phyloP scores from a whole-genome alignment of 192 early-diverging fungal species.

The Entomortierella beljakovae region DNA sequence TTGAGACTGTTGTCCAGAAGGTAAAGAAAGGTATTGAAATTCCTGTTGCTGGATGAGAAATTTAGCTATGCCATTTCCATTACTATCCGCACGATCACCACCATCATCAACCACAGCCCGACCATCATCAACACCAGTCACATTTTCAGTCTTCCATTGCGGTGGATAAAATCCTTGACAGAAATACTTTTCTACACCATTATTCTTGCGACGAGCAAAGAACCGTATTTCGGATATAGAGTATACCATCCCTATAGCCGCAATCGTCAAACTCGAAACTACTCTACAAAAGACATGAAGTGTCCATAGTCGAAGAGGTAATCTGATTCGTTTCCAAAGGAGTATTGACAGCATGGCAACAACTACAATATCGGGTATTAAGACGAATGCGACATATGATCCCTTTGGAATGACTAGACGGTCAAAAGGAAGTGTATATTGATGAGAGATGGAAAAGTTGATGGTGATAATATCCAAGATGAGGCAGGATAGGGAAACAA shows the following conservation, averaged over 20 bases:
- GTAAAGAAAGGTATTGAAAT: neutral
- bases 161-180: no score
- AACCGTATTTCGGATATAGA: neutral
- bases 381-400: neutral
- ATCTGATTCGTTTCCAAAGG: slow-evolving; percentile 5
- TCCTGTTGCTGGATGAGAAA: neutral
- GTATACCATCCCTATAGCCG: neutral
- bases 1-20: neutral
- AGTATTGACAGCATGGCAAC: slow-evolving; percentile 1
- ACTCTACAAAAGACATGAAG: slow-evolving; percentile 1
- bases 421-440: neutral
- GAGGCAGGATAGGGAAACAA: neutral
- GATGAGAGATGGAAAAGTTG: neutral
- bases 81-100: no score
- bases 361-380: slow-evolving; percentile 8
- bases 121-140: no score
- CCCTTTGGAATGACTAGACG: neutral
- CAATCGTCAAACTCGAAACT: neutral
- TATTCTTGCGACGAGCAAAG: neutral
- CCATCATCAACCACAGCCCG: no score
- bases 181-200: no score
- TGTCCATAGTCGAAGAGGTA: neutral
- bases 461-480: slow-evolving; percentile 11
- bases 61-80: neutral
- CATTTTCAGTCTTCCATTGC: no score